phyloP scores from a whole-genome alignment of 2,329 filamentous ascomycete species.

The Ambrosiella xylebori region DNA sequence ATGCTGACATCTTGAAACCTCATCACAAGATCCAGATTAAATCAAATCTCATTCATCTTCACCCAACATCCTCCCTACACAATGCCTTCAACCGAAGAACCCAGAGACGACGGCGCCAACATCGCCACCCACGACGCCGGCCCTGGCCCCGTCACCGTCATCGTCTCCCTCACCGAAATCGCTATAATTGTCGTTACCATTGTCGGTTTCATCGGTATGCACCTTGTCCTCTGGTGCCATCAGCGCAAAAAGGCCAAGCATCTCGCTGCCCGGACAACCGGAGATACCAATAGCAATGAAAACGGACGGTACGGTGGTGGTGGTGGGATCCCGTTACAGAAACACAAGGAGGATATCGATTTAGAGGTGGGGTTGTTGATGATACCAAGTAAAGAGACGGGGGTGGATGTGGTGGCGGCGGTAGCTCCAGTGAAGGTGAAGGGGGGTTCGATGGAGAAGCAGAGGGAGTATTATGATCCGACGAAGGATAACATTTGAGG shows the following conservation, averaged over 20 bases:
- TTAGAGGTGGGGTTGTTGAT: slow-evolving; percentile 3
- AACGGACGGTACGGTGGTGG: background rate
- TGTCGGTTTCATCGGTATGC: slow-evolving; percentile 9
- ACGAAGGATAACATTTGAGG: slow-evolving; percentile 6
- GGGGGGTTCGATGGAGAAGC: slow-evolving; percentile 9
- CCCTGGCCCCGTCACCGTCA: slow-evolving; percentile 6
- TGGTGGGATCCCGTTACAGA: background rate
- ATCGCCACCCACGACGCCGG: slow-evolving; percentile 11
- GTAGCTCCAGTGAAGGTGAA: background rate
- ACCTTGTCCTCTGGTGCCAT: slow-evolving; percentile 12
- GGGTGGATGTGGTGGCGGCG: background rate
- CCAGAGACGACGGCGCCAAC: slow-evolving; percentile 6
- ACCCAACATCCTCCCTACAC: background rate
- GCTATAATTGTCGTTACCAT: slow-evolving; percentile 11
- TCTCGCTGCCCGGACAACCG: background rate
- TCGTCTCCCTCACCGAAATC: slow-evolving; percentile 11
- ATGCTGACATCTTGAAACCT: background rate
- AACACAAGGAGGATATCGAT: background rate
- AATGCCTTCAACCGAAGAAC: background rate
- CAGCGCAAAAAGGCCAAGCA: slow-evolving; percentile 7
- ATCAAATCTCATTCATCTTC: background rate
- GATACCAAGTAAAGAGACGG: slow-evolving; percentile 4
- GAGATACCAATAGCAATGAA: background rate
- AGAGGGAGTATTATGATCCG: slow-evolving; percentile 9
- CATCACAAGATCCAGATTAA: background rate